These are phyloP conservation scores for Claviceps cyperi DNA, from an alignment of 2,329 filamentous ascomycete species.

Conservation along the genomic window DNA sequence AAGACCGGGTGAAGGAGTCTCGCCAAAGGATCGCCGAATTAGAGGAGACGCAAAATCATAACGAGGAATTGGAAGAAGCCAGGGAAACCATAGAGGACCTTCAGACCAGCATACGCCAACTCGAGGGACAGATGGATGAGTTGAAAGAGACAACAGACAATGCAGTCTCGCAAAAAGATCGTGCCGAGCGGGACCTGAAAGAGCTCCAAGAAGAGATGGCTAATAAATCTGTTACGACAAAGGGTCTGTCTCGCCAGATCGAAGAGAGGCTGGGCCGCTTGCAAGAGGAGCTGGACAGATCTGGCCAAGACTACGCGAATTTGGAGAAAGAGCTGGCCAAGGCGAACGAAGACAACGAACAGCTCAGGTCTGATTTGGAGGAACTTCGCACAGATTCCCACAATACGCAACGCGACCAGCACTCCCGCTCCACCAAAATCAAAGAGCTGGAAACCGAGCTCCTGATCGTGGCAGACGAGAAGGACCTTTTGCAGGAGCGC, in stretches of 20 bases:
- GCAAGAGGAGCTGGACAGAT: slow-evolving; percentile 48
- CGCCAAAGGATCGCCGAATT: slow-evolving; percentile 37
- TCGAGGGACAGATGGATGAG: slow-evolving; percentile 40
- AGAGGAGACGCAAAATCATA: slow-evolving; percentile 38
- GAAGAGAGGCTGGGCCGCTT: slow-evolving; percentile 55
- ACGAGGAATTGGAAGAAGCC: slow-evolving; percentile 39
- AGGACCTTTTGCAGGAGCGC: slow-evolving; percentile 52
- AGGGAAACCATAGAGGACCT: slow-evolving; percentile 45
- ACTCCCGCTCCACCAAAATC: slow-evolving; percentile 33
- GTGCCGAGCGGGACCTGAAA: slow-evolving; percentile 44
- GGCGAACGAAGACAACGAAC: slow-evolving; percentile 31
- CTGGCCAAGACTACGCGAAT: slow-evolving; percentile 32
- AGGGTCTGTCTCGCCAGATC: slow-evolving; percentile 58
- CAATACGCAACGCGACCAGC: slow-evolving; percentile 14
- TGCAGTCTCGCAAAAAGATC: slow-evolving; percentile 38
- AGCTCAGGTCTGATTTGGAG: slow-evolving; percentile 29
- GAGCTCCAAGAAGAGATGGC: slow-evolving; percentile 64
- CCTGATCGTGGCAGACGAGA: slow-evolving; percentile 46
- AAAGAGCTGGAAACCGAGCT: slow-evolving; percentile 45
- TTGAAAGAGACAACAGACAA: slow-evolving; percentile 39
- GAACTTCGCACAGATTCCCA: slow-evolving; percentile 22
- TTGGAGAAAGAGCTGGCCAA: slow-evolving; percentile 36
- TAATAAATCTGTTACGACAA: slow-evolving; percentile 64
- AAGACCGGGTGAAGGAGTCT: slow-evolving; percentile 43
- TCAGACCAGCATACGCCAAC: slow-evolving; percentile 36